Percentiles rank a stretch among this genome's conserved stretches.
phyloP scores from a whole-genome alignment of 176 grass and related monocot genomes.

The Musa acuminata region DNA sequence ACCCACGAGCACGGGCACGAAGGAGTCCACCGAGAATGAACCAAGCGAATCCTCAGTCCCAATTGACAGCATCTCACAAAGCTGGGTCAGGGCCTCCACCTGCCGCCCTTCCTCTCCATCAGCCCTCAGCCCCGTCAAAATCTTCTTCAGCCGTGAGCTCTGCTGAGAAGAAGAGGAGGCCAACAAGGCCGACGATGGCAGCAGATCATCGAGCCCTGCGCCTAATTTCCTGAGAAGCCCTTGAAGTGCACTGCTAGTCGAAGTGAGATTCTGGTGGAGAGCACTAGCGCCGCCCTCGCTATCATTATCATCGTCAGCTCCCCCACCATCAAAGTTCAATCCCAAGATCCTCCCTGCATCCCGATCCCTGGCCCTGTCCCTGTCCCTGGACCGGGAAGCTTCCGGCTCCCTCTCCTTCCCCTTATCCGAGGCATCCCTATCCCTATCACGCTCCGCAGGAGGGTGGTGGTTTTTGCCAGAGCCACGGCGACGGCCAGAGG shows the following conservation, averaged over 20 bases:
- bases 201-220: slow-evolving; percentile 56
- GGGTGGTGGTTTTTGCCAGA: slow-evolving; percentile 13
- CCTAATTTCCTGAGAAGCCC: slow-evolving; percentile 64
- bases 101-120: slow-evolving; percentile 59
- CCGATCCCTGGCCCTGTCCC: slow-evolving; percentile 24
- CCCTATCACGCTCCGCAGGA: slow-evolving; percentile 22
- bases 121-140: slow-evolving; percentile 46
- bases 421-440: slow-evolving; percentile 34
- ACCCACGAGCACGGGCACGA: slow-evolving; percentile 67
- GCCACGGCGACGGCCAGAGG: slow-evolving; percentile 36
- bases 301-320: slow-evolving; percentile 45
- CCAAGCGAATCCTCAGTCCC: slow-evolving; percentile 70
- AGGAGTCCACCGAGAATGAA: slow-evolving; percentile 55
- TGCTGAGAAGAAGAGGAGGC: slow-evolving; percentile 24
- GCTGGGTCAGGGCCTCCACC: slow-evolving; percentile 56
- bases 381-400: neutral
- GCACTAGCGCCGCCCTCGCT: slow-evolving; percentile 38
- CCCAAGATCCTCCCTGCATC: slow-evolving; percentile 50
- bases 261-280: slow-evolving; percentile 56
- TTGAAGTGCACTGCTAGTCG: slow-evolving; percentile 64
- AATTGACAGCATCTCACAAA: slow-evolving; percentile 81
- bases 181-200: slow-evolving; percentile 39
- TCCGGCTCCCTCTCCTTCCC: slow-evolving; percentile 43
- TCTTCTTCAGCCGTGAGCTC: slow-evolving; percentile 47
- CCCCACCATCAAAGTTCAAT: slow-evolving; percentile 36